These are phyloP conservation scores for Nitzschia sp. DNA, from an alignment of 108 stramenopile species.

Conservation along the genomic window DNA sequence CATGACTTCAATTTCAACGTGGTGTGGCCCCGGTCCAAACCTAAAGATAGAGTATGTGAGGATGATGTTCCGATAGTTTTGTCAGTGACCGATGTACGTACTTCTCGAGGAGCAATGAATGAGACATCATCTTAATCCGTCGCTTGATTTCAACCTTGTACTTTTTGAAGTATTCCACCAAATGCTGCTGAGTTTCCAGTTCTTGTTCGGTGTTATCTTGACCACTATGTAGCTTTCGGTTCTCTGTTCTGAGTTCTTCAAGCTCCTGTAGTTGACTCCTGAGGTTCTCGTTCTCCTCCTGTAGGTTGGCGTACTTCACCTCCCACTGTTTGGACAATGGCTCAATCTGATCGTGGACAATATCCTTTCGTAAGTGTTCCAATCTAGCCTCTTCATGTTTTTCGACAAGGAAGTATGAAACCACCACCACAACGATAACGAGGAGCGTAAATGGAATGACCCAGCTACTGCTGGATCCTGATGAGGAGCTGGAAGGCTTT, in stretches of 20 bases:
- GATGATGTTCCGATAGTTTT: not conserved
- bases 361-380: constrained; percentile 14
- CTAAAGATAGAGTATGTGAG: constrained; percentile 18
- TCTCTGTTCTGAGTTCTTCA: constrained; percentile 9
- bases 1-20: constrained; percentile 63
- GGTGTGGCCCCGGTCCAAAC: constrained; percentile 76
- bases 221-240: not conserved
- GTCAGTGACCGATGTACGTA: constrained; percentile 9
- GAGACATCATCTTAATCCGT: constrained; percentile 29
- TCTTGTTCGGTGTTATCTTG: not conserved
- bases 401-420: constrained; percentile 20
- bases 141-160: constrained; percentile 25
- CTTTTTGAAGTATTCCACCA: constrained; percentile 1
- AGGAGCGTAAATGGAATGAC: constrained; percentile 17
- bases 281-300: constrained; percentile 24
- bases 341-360: constrained; percentile 28
- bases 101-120: constrained; percentile 23
- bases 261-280: not conserved
- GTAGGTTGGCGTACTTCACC: constrained; percentile 10
- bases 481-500: not conserved
- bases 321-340: constrained; percentile 27
- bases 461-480: constrained; percentile 6
- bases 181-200: not conserved
- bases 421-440: constrained; percentile 8
- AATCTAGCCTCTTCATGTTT: constrained; percentile 21